Evolutionary conservation across 2,329 filamentous ascomycete species (phyloP).

Genomic region (Ophiostoma sp.): DNA sequence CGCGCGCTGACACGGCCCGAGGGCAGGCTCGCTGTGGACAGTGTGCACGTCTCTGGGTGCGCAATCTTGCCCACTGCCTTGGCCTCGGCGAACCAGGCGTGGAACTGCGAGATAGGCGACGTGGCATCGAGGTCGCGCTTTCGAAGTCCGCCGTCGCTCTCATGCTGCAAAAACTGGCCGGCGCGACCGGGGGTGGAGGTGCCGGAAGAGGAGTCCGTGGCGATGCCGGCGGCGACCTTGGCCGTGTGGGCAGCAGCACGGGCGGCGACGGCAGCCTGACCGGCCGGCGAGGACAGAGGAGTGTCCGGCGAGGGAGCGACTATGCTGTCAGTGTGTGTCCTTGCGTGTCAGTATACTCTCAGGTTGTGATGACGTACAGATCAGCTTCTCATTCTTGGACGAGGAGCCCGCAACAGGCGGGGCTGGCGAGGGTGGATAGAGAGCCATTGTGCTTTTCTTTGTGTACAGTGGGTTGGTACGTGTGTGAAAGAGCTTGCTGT

Average conservation of each 20-base stretch:
- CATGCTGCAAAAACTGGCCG: conserved; percentile 67
- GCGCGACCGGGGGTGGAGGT: conserved; percentile 52
- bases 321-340: conserved; percentile 36
- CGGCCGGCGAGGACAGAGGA: conserved; percentile 6
- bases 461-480: neutral
- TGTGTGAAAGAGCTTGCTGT: neutral
- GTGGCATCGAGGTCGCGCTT: conserved; percentile 58
- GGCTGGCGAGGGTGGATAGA: conserved; percentile 23
- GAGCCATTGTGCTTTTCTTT: conserved; percentile 26
- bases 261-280: conserved; percentile 18
- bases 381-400: conserved; percentile 27
- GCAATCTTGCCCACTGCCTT: conserved; percentile 52
- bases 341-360: neutral
- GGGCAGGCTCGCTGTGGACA: conserved; percentile 82
- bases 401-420: conserved; percentile 8
- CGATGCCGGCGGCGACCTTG: conserved; percentile 6
- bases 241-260: conserved; percentile 20
- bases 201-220: neutral
- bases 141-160: conserved; percentile 55
- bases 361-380: conserved; percentile 22
- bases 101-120: conserved; percentile 79
- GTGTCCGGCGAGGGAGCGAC: conserved; percentile 30
- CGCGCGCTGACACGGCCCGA: conserved; percentile 82
- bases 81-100: conserved; percentile 82
- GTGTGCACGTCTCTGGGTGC: conserved; percentile 84